Evolutionary conservation across 2,329 filamentous ascomycete species (phyloP), one percentile per base, ranked within the genome.

Genomic region (Colletotrichum sp.): DNA sequence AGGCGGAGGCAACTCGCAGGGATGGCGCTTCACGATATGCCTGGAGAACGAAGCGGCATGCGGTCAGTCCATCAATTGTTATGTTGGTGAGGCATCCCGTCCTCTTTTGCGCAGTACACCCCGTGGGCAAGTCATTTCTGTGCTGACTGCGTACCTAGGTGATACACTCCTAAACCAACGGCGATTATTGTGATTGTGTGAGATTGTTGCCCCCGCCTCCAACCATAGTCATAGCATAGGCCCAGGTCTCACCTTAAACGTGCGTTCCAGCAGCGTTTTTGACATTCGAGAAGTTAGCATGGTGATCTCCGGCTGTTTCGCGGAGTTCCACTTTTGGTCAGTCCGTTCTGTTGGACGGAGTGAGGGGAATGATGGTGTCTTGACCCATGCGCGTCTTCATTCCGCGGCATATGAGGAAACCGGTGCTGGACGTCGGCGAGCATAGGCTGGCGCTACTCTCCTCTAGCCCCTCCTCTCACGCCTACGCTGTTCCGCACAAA

Each of bases 221-320:
- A 16, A 66, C 39, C 27, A n/a, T n/a, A 48, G 60, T 6, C 28
- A 12, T 22, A 43, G 9, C 28, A 12, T 22, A 43, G 30, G 22
- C 22, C 32, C 30, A 10, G 43, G 30, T 66, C 48, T 48, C 39
- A 67, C 27, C 30, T 30, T 56, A 16, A 55, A 52, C 22, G 58
- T 32, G 56, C 48, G 56, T 43, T 65, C 61, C 52, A 55, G 67
- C 36, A 22, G 39, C 68, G 36, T 36, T 18, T 25, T 55, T 62
- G 68, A 75, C 30, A 66, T 75, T 71, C 36, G 67, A 66, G 67
- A 66, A 66, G 48, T 36, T 28, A 34, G 22, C 16, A 30, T 60
- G 16, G 27, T 34, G 52, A 61, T 75, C 67, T 71, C 71, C 61
- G 68, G 72, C 52, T 48, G 48, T 66, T 43, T 71, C 61, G 36